These are phyloP conservation scores for Geotrichum reessii DNA, from an alignment of 1,139 yeast genomes.

Conservation along the genomic window DNA sequence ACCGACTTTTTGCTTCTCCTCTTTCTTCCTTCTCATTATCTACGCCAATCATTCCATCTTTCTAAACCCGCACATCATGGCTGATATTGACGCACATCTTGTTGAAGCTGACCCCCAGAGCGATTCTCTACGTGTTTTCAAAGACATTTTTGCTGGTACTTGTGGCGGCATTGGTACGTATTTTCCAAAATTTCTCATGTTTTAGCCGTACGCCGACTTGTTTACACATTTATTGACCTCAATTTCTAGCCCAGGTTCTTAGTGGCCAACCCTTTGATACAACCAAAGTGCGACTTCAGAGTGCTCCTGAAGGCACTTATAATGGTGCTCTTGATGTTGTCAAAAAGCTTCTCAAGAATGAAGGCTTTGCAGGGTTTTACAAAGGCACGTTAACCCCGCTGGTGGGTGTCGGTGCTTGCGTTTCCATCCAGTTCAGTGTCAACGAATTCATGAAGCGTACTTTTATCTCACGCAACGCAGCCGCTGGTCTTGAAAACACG, in stretches of 20 bases:
- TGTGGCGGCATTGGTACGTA: constrained; percentile 65
- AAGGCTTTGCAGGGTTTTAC: constrained; percentile 77
- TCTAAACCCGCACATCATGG: constrained; percentile 23
- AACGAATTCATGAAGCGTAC: constrained; percentile 88
- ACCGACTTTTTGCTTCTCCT: neutral
- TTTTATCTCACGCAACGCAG: constrained; percentile 43
- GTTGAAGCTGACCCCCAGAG: constrained; percentile 35
- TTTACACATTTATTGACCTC: neutral
- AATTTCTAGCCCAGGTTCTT: constrained; percentile 65
- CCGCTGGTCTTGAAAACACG: constrained; percentile 38
- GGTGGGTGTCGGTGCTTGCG: constrained; percentile 90
- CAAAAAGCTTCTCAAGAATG: constrained; percentile 58
- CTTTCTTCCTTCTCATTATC: neutral
- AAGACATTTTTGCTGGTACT: constrained; percentile 86
- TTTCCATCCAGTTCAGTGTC: constrained; percentile 81
- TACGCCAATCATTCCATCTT: neutral
- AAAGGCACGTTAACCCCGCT: constrained; percentile 85
- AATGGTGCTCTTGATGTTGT: constrained; percentile 73
- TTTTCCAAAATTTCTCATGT: neutral
- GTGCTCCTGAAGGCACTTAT: constrained; percentile 73
- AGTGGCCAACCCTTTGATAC: constrained; percentile 98
- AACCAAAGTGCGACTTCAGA: constrained; percentile 83
- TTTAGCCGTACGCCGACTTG: neutral
- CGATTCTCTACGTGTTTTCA: constrained; percentile 49
- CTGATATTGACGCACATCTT: constrained; percentile 29